Conservation (phyloP, 2,329 filamentous ascomycete genomes). For the Hypoxylon sp. region DNA sequence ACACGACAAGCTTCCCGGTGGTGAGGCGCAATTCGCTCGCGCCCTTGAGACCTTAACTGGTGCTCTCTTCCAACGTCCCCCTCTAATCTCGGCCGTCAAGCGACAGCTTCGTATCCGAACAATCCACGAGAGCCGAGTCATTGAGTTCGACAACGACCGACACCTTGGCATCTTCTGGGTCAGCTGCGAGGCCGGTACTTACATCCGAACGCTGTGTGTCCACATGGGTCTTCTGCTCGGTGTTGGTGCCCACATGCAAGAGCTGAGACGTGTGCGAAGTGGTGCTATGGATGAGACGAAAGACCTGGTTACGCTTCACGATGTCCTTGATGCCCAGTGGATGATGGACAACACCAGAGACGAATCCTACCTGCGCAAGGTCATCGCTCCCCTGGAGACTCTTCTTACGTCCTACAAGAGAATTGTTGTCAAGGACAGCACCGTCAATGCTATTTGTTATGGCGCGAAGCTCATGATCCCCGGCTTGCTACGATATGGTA, state of each 20-base stretch:
- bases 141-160: conserved; percentile 98
- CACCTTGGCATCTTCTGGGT: conserved; percentile 99
- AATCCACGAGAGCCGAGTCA: conserved; percentile 95
- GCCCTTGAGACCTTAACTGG: conserved; percentile 96
- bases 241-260: conserved; percentile 98
- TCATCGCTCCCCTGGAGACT: conserved; percentile 93
- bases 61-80: conserved; percentile 96
- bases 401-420: conserved; percentile 95
- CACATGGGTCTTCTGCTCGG: conserved; percentile 82
- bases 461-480: conserved; percentile 99
- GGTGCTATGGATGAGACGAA: conserved; percentile 95
- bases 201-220: conserved; percentile 97
- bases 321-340: conserved; percentile 96
- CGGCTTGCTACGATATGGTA: conserved; percentile 90
- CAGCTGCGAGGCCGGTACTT: conserved; percentile 97
- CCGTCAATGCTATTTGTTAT: conserved; percentile 97
- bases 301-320: conserved; percentile 92
- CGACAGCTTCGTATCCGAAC: conserved; percentile 97
- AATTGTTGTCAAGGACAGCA: conserved; percentile 96
- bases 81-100: conserved; percentile 98
- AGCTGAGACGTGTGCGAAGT: conserved; percentile 91
- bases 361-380: conserved; percentile 89
- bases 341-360: conserved; percentile 95
- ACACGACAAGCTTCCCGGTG: conserved; percentile 94
- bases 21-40: conserved; percentile 90